Base-by-base conservation (phyloP, 2,329 filamentous ascomycete genomes). In the Dactylonectria estremocensis region DNA sequence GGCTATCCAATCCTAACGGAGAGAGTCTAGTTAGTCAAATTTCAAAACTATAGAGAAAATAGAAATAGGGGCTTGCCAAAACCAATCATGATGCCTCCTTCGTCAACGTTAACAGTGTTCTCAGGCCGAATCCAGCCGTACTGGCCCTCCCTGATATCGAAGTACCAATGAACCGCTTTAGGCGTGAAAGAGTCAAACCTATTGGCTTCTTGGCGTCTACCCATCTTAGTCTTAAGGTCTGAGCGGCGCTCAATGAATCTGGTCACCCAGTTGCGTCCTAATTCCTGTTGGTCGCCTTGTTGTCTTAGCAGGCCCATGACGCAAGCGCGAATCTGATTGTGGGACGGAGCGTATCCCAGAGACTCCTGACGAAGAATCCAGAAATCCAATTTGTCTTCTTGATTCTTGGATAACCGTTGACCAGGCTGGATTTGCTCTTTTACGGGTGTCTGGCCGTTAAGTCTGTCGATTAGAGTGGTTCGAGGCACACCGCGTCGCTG, bases 281-380 rank as follows among this genome's bases (percentile, higher is more conserved):
- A 28, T 28, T 28, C 24, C 24, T 28, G 24, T 28, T 28, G 24
- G 24, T 28, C 24, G 24, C 24, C 24, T 28, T 28, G n/a, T 48
- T 9, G 45, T 48, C 45, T 48, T 48, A 18, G 45, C 16, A 48
- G 18, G 45, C 16, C 45, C 14, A 20, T 20, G 45, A 48, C 45
- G 45, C 16, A 18, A 20, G 45, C 45, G 18, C 45, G 45, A 20
- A 48, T 20, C 18, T 48, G 45, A 48, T 20, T 48, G 45, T 48
- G 18, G 45, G 45, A 48, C 16, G 45, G 45, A 48, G 45, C 45
- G 16, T 48, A 48, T n/a, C 45, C 45, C 18, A 48, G 45, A 20
- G 45, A n/a, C 45, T 48, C 45, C 18, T 48, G 45, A n/a, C 45
- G 45, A 20, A 48, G 45, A 18, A 48, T 48, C 45, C 45, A 48